Base-by-base conservation (phyloP, 345 rosid genomes). In the thale cress (Arabidopsis thaliana) region DNA sequence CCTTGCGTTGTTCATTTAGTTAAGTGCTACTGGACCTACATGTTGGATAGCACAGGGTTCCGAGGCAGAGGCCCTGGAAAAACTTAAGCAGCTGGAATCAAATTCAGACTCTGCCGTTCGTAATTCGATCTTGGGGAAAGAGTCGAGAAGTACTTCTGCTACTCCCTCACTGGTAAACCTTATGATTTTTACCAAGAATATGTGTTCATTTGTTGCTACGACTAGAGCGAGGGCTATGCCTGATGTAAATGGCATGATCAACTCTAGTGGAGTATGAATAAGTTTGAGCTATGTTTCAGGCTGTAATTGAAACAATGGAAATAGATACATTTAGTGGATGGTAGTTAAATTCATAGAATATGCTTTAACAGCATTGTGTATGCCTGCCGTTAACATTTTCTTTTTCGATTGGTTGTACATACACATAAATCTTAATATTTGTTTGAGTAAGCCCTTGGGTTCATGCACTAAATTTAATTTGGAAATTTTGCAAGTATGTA, bases 1-100 rank as follows among this genome's bases (percentile, higher is more conserved):
- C 51, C 44, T 25, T 73, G 69, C 14, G 30, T 60, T 59, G 71
- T 60, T 45, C 50, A 44, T 74, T 60, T 73, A 67, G 16, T 61
- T 73, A 67, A 53, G 78, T 67, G 58, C 71, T 53, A 78, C 36
- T 73, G 45, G 61, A 68, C 60, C 67, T 67, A 25, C 64, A 34
- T 79, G 55, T 77, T 79, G 66, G 66, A 73, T 83, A 51, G 52
- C 84, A 89, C 85, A 92, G 97, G 96, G 86, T 78, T 82, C 75
- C 25, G 94, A 92, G 81, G 84, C 85, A 28, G 92, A 89, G 75
- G 93, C 81, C 62, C 75, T 87, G 75, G 97, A 87, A 79, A 84
- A 75, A 78, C 93, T 95, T 76, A 81, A 75, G 74, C 91, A 83
- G 77, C 86, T 89, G 71, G 89, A 85, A 63, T 76, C 80, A 73